phyloP scores from a whole-genome alignment of 2,329 filamentous ascomycete species.

The Thielaviopsis punctulata region DNA sequence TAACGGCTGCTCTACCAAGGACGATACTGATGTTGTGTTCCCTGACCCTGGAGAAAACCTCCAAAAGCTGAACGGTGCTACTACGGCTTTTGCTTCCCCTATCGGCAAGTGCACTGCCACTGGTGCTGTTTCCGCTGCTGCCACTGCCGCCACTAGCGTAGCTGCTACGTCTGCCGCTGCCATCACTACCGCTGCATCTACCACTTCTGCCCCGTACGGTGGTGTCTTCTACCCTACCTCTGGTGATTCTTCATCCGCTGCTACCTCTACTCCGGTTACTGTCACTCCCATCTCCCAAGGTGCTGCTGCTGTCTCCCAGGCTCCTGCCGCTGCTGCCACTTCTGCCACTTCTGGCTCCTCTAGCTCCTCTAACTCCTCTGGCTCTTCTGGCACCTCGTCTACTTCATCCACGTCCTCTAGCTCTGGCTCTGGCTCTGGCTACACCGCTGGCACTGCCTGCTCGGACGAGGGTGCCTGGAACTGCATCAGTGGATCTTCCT shows the following conservation, averaged over 20 bases:
- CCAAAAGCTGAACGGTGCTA: constrained; percentile 27
- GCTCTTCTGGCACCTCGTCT: no score
- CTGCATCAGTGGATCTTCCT: constrained; percentile 32
- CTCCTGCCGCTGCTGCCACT: constrained; percentile 14
- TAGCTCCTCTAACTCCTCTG: no score
- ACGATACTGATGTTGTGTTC: constrained; percentile 37
- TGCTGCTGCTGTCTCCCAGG: constrained; percentile 9
- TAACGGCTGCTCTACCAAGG: constrained; percentile 34
- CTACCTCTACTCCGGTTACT: constrained; percentile 10
- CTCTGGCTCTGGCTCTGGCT: constrained; percentile 14
- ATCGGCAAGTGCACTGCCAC: constrained; percentile 15
- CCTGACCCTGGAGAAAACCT: constrained; percentile 42
- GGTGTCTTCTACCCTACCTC: constrained; percentile 14
- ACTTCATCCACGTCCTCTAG: constrained; percentile 1
- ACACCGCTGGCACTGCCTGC: constrained; percentile 28
- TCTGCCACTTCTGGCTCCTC: constrained; percentile 3
- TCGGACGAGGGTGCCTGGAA: constrained; percentile 33
- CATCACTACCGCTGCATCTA: constrained; percentile 12
- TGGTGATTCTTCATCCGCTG: constrained; percentile 7
- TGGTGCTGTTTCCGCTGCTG: constrained; percentile 12
- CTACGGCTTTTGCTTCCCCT: constrained; percentile 20
- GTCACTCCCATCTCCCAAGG: constrained; percentile 5
- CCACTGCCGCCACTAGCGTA: constrained; percentile 16
- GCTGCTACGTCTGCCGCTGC: constrained; percentile 12
- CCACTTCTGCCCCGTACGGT: constrained; percentile 11